phyloP scores from a whole-genome alignment of 1,284 basidiomycete species.

The Lentinula novae-zelandiae region DNA sequence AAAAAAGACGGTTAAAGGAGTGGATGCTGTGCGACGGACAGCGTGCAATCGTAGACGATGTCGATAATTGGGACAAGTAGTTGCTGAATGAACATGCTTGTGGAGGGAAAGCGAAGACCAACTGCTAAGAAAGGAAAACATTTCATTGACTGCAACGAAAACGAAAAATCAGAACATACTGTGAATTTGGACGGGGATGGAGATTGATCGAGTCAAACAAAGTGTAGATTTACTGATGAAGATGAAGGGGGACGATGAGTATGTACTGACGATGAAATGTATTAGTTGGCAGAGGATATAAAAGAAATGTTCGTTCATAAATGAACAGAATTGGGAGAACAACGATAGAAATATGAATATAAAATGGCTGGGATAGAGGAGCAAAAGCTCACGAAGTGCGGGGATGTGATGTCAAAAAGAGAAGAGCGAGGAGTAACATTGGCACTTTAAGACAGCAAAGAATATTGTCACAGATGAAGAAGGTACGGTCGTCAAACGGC shows the following conservation, averaged over 20 bases:
- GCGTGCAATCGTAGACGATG: constrained; percentile 8
- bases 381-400: constrained; percentile 4
- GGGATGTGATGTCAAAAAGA: not conserved
- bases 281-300: not conserved
- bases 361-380: constrained; percentile 1
- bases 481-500: not conserved
- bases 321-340: not conserved
- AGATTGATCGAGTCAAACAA: not conserved
- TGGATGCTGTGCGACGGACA: constrained; percentile 15
- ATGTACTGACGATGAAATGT: not conserved
- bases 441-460: constrained; percentile 4
- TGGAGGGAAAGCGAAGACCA: not conserved
- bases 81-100: constrained; percentile 1
- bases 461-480: not conserved
- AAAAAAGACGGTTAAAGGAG: constrained; percentile 7
- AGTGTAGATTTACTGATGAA: not conserved
- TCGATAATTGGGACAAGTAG: constrained; percentile 5
- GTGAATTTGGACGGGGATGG: not conserved
- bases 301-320: constrained; percentile 4
- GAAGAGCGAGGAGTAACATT: constrained; percentile 3
- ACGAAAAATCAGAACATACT: constrained; percentile 2
- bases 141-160: not conserved
- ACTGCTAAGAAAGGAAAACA: not conserved
- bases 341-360: constrained; percentile 4
- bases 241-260: not conserved